Percentiles rank a stretch among this genome's conserved stretches.
Evolutionary conservation across 2,329 filamentous ascomycete species (phyloP).

Genomic region (Curvularia spicifera): DNA sequence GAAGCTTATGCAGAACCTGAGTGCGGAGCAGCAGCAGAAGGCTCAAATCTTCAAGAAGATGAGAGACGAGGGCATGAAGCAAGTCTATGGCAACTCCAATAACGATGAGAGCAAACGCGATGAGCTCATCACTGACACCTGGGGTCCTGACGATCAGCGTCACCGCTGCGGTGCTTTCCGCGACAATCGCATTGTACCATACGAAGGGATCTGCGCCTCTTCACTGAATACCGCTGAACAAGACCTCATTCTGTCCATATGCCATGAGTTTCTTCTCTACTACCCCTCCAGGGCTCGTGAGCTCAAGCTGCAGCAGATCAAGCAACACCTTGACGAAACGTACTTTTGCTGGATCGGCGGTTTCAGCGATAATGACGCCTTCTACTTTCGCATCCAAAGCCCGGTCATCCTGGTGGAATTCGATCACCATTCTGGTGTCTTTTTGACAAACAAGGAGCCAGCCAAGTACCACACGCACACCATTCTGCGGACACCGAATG

Average conservation of each 20-base stretch:
- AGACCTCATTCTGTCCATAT: slow-evolving; percentile 62
- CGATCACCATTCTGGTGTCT: slow-evolving; percentile 80
- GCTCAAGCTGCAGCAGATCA: slow-evolving; percentile 62
- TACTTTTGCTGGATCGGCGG: slow-evolving; percentile 83
- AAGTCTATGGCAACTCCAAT: slow-evolving; percentile 41
- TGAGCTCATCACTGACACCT: slow-evolving; percentile 62
- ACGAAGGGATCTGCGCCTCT: slow-evolving; percentile 67
- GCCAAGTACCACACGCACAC: slow-evolving; percentile 83
- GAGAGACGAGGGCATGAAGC: slow-evolving; percentile 69
- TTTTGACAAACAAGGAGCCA: slow-evolving; percentile 73
- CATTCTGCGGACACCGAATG: slow-evolving; percentile 73
- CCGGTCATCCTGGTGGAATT: slow-evolving; percentile 78
- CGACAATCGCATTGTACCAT: slow-evolving; percentile 78
- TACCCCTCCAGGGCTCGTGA: slow-evolving; percentile 64
- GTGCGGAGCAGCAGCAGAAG: slow-evolving; percentile 52
- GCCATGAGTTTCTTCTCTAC: slow-evolving; percentile 71
- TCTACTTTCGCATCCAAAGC: slow-evolving; percentile 79
- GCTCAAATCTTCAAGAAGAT: slow-evolving; percentile 67
- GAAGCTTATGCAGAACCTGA: slow-evolving; percentile 71
- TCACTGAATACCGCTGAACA: slow-evolving; percentile 59
- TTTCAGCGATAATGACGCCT: slow-evolving; percentile 69
- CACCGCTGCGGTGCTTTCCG: slow-evolving; percentile 79
- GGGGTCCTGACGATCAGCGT: slow-evolving; percentile 82
- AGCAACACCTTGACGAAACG: slow-evolving; percentile 68
- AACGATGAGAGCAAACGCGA: slow-evolving; percentile 41